A percentile compares a stretch with the other conserved stretches of the same genome.
These are phyloP conservation scores for Tremellales sp. DNA, from an alignment of 1,284 basidiomycete species.

Conservation along the genomic window DNA sequence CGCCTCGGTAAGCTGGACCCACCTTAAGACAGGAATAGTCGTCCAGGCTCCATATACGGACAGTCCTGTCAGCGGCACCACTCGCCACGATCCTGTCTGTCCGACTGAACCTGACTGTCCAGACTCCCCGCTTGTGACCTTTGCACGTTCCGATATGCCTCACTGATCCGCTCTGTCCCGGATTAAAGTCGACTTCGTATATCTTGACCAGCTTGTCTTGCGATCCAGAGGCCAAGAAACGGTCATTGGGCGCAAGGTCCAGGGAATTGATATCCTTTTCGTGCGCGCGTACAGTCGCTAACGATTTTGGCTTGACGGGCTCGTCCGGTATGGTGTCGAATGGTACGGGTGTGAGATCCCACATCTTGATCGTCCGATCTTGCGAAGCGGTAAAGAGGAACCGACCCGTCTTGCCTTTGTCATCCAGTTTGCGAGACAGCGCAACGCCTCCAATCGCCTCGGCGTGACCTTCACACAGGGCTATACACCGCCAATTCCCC, in stretches of 20 bases:
- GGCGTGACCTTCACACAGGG: conserved; percentile 85
- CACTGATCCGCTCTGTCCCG: conserved; percentile 59
- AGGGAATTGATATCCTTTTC: conserved; percentile 99
- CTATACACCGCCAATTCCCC: conserved; percentile 71
- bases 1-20: conserved; percentile 4
- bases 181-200: conserved; percentile 67
- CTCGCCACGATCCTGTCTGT: conserved; percentile 83
- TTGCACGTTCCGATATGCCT: conserved; percentile 81
- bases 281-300: conserved; percentile 88
- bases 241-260: conserved; percentile 87
- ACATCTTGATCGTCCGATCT: conserved; percentile 97
- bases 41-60: conserved; percentile 89
- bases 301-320: conserved; percentile 62
- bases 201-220: conserved; percentile 95
- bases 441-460: conserved; percentile 90
- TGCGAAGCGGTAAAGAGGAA: conserved; percentile 94
- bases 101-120: conserved; percentile 84
- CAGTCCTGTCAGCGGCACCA: conserved; percentile 89
- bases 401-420: conserved; percentile 14
- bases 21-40: conserved; percentile 83
- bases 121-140: conserved; percentile 95
- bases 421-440: conserved; percentile 57
- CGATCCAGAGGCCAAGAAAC: conserved; percentile 84
- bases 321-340: conserved; percentile 13
- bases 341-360: conserved; percentile 70